Percentiles rank a stretch among this genome's conserved stretches.
Conservation (phyloP, 176 grass and related monocot genomes). For the Oryza coarctata region DNA sequence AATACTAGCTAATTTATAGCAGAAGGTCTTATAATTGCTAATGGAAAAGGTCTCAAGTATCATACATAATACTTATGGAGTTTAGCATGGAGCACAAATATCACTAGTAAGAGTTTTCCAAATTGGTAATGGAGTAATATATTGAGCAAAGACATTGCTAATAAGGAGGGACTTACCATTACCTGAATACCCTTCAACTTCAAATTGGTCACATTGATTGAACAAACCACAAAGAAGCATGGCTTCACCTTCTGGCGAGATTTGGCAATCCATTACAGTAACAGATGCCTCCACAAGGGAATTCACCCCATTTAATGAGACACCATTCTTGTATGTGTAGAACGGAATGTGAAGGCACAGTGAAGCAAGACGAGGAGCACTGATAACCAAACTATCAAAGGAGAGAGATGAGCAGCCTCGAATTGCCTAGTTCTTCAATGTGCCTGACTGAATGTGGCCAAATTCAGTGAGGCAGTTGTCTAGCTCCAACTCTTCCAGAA, state of each 20-base stretch:
- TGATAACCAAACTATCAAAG: background rate
- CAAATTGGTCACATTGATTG: background rate
- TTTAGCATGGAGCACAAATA: background rate
- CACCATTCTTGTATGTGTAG: no score
- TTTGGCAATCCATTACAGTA: fast-evolving
- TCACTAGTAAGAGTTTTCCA: no score
- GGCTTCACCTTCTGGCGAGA: background rate
- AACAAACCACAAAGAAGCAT: background rate
- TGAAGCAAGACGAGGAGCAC: background rate
- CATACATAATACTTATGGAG: background rate
- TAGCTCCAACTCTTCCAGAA: background rate
- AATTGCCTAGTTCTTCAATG: background rate
- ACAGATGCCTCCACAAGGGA: background rate
- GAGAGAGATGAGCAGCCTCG: fast-evolving
- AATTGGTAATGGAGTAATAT: no score
- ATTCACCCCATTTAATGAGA: background rate
- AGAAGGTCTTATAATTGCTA: no score
- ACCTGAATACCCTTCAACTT: background rate
- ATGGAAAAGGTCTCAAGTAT: background rate
- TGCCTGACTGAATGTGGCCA: background rate
- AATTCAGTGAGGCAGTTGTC: background rate
- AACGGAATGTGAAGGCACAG: background rate
- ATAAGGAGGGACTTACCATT: background rate
- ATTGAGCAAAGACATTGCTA: background rate
- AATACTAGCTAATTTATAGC: no score